A percentile compares a stretch with the other conserved stretches of the same genome.
Conservation (phyloP, 176 grass and related monocot genomes). For the Neostapfia colusana region DNA sequence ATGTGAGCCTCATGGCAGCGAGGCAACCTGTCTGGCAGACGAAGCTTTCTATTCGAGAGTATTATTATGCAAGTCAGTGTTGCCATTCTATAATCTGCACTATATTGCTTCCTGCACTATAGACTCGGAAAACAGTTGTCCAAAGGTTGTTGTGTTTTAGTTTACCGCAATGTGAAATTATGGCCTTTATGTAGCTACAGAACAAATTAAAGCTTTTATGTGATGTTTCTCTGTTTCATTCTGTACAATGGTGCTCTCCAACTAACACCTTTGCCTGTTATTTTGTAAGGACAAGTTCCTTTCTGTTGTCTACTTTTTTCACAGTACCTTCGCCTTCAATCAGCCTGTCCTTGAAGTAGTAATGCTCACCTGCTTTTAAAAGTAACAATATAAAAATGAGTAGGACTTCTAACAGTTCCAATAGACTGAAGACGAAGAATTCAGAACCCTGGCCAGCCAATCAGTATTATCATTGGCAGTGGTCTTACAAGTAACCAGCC, state of each 20-base stretch:
- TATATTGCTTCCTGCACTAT: conserved; percentile 17
- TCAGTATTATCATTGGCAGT: background rate
- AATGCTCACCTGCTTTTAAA: background rate
- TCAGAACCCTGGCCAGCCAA: background rate
- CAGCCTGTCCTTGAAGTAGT: background rate
- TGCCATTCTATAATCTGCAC: conserved; percentile 13
- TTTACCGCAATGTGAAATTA: background rate
- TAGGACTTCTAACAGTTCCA: background rate
- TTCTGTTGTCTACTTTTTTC: background rate
- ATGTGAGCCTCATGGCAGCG: background rate
- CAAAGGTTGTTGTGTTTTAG: background rate
- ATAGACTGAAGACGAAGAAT: background rate
- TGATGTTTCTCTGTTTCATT: background rate
- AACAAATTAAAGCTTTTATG: background rate
- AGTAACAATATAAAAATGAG: background rate
- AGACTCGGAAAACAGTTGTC: background rate
- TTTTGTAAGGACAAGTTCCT: background rate
- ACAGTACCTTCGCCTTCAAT: background rate
- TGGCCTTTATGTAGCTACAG: background rate
- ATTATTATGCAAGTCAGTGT: conserved; percentile 28
- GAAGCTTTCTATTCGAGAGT: background rate
- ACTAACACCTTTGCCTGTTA: background rate
- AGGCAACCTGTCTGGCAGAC: background rate
- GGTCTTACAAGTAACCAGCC: too few species aligned
- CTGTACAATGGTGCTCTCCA: background rate